Evolutionary conservation across 441 rosid species (phyloP).

Genomic region (California macrophylla): DNA sequence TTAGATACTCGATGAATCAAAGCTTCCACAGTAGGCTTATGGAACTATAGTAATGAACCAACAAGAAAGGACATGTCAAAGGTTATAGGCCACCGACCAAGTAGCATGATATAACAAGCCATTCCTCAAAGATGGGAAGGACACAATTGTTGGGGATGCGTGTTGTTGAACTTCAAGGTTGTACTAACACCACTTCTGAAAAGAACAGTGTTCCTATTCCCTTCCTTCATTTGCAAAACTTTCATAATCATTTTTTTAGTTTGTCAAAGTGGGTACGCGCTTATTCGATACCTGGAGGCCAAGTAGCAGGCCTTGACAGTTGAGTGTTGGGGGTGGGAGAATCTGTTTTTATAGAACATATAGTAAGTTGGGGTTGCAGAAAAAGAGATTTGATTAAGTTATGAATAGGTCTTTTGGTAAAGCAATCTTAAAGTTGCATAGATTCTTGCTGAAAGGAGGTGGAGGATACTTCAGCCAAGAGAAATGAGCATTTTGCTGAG

Average conservation of each 20-base stretch:
- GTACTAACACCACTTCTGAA: not conserved
- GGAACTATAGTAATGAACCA: too few relatives aligned
- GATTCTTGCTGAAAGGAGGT: not conserved
- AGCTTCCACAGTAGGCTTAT: not conserved
- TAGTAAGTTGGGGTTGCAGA: not conserved
- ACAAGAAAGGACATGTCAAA: not conserved
- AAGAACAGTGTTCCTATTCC: not conserved
- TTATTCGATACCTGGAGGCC: not conserved
- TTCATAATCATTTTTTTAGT: not conserved
- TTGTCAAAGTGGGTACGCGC: not conserved
- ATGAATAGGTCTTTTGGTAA: not conserved
- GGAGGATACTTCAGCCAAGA: not conserved
- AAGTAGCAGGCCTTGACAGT: not conserved
- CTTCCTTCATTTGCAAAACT: not conserved
- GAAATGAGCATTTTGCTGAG: not conserved
- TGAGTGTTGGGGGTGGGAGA: conserved; percentile 2
- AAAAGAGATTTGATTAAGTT: not conserved
- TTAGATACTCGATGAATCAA: not conserved
- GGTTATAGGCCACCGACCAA: not conserved
- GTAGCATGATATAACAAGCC: not conserved
- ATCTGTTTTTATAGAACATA: not conserved
- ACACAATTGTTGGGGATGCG: too few relatives aligned
- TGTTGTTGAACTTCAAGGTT: not conserved
- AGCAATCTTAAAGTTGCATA: not conserved
- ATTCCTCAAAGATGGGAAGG: too few relatives aligned